phyloP scores from a whole-genome alignment of 352 stramenopile species.

The Globisporangium okanoganense region DNA sequence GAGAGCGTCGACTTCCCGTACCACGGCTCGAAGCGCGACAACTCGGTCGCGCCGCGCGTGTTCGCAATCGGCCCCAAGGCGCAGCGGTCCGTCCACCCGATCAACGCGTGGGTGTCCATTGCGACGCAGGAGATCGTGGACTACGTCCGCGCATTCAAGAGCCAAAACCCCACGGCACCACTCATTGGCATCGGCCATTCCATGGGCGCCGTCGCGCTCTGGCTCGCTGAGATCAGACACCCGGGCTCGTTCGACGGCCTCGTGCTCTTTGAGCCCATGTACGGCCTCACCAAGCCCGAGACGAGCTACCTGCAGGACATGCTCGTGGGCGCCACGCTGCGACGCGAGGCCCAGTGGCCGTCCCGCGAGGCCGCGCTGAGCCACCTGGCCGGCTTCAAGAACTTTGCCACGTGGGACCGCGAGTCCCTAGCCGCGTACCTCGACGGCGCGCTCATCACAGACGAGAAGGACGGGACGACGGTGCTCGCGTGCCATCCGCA shows the following conservation, averaged over 20 bases:
- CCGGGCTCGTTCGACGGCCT: slow-evolving; percentile 39
- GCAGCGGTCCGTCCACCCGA: slow-evolving; percentile 34
- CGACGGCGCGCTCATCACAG: slow-evolving; percentile 25
- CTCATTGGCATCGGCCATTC: slow-evolving; percentile 53
- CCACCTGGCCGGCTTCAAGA: slow-evolving; percentile 31
- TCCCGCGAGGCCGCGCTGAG: slow-evolving; percentile 21
- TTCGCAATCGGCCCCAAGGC: slow-evolving; percentile 9
- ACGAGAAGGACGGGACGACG: slow-evolving; percentile 22
- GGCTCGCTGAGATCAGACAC: slow-evolving; percentile 29
- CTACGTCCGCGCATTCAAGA: slow-evolving; percentile 14
- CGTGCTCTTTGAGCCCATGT: slow-evolving; percentile 43
- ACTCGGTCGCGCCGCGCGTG: slow-evolving; percentile 20
- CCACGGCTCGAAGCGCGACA: slow-evolving; percentile 38
- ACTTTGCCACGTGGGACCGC: slow-evolving; percentile 33
- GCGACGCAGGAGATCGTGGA: slow-evolving; percentile 14
- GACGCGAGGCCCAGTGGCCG: slow-evolving; percentile 25
- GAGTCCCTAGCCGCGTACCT: slow-evolving; percentile 31
- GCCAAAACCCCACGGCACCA: slow-evolving; percentile 11
- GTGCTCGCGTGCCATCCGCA: slow-evolving; percentile 31
- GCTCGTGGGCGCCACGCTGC: slow-evolving; percentile 27
- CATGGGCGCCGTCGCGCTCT: slow-evolving; percentile 36
- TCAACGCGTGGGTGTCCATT: slow-evolving; percentile 23
- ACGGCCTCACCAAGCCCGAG: slow-evolving; percentile 15
- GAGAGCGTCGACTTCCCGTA: slow-evolving; percentile 46
- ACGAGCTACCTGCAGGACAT: slow-evolving; percentile 23